Conservation (phyloP, 108 stramenopile species). For the Cyclostephanos tholiformis region DNA sequence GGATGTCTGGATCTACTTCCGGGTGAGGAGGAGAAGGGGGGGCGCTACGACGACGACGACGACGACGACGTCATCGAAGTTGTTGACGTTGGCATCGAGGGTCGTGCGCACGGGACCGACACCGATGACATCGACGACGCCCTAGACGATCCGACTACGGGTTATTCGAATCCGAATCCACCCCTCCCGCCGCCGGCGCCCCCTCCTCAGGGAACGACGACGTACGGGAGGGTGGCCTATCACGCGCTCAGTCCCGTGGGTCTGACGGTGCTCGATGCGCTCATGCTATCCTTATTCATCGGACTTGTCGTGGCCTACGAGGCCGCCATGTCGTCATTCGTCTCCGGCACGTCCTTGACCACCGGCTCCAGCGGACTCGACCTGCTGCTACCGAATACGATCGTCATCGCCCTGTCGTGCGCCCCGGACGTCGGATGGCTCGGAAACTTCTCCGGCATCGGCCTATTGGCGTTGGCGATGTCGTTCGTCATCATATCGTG, state of each 20-base stretch:
- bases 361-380: slow-evolving; percentile 40
- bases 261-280: slow-evolving; percentile 54
- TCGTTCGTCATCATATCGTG: slow-evolving; percentile 46
- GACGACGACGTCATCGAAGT: no score
- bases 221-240: slow-evolving; percentile 67
- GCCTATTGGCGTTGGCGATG: slow-evolving; percentile 54
- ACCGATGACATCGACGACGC: background rate
- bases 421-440: slow-evolving; percentile 68
- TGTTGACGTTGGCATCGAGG: no score
- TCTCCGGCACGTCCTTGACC: slow-evolving; percentile 55
- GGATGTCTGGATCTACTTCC: slow-evolving; percentile 38
- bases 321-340: slow-evolving; percentile 61
- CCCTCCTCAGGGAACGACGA: slow-evolving; percentile 64
- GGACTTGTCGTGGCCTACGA: slow-evolving; percentile 73
- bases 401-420: slow-evolving; percentile 56
- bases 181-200: no score
- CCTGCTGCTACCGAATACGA: slow-evolving; percentile 46
- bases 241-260: slow-evolving; percentile 66
- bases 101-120: no score
- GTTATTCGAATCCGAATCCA: no score
- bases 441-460: slow-evolving; percentile 54
- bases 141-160: no score
- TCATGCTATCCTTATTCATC: slow-evolving; percentile 63
- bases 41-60: no score
- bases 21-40: background rate